Percentiles rank a stretch among this genome's conserved stretches.
phyloP scores from a whole-genome alignment of 306 rosid species.

The Alnus rubra region DNA sequence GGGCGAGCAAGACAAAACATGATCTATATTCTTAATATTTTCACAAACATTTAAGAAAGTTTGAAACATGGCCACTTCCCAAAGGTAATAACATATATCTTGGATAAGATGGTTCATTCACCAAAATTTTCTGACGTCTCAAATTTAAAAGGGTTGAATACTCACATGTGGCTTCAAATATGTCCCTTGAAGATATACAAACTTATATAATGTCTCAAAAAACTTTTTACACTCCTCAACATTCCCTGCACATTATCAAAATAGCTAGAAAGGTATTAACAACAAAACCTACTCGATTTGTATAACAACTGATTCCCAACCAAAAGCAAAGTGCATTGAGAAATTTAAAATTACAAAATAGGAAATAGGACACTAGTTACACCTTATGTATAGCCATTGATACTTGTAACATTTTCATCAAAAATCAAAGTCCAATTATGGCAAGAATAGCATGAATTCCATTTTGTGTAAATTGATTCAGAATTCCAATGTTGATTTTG shows the following conservation, averaged over 20 bases:
- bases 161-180: constrained; percentile 94
- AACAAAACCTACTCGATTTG: background rate
- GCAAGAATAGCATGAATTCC: background rate
- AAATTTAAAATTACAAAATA: constrained; percentile 11
- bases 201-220: constrained; percentile 70
- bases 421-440: constrained; percentile 8
- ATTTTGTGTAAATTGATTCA: constrained; percentile 3
- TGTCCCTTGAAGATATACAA: constrained; percentile 89
- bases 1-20: background rate
- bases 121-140: constrained; percentile 23
- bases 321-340: constrained; percentile 8
- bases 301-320: constrained; percentile 9
- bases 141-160: constrained; percentile 26
- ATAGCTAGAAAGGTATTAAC: constrained; percentile 16
- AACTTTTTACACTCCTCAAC: constrained; percentile 68
- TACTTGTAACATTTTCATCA: background rate
- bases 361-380: background rate
- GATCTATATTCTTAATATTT: background rate
- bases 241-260: constrained; percentile 56
- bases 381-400: background rate
- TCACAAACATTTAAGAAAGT: background rate
- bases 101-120: constrained; percentile 12
- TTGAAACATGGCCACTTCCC: background rate
- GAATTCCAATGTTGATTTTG: background rate
- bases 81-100: background rate